Conservation (phyloP, 2,329 filamentous ascomycete genomes). For the Gaeumannomyces sp. region DNA sequence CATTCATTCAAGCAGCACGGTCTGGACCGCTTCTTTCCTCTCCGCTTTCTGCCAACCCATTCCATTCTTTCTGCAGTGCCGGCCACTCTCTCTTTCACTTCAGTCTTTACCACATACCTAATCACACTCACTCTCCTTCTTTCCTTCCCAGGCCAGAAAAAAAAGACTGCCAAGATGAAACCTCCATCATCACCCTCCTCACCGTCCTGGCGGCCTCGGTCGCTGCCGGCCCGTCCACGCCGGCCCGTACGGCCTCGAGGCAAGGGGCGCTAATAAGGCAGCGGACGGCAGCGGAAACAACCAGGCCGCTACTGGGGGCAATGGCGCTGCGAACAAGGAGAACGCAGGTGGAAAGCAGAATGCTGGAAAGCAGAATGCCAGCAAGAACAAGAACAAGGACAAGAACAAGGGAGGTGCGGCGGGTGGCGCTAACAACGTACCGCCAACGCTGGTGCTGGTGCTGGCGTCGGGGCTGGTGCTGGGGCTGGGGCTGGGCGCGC, state of each 20-base stretch:
- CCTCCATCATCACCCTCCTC: constrained; percentile 1
- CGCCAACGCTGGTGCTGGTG: background rate
- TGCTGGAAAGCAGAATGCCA: background rate
- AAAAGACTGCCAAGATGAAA: background rate
- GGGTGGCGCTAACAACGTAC: background rate
- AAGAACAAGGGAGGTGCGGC: background rate
- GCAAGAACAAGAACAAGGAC: background rate
- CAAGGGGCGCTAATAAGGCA: background rate
- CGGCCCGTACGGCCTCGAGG: background rate
- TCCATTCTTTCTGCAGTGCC: constrained; percentile 8
- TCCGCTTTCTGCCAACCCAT: background rate
- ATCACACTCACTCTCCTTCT: background rate
- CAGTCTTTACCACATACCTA: background rate
- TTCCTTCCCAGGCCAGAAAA: background rate
- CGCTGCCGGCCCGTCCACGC: background rate
- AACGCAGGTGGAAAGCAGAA: background rate
- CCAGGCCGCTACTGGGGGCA: background rate
- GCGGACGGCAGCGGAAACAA: background rate
- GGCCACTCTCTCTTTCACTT: background rate
- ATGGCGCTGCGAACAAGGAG: background rate
- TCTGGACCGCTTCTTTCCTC: background rate
- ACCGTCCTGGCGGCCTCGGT: constrained; percentile 5
- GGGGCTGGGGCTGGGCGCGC: background rate
- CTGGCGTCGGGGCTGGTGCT: background rate
- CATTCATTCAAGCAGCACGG: background rate